Evolutionary conservation across 116 monocot species (phyloP).

Genomic region (Papilionanthe hybrid): DNA sequence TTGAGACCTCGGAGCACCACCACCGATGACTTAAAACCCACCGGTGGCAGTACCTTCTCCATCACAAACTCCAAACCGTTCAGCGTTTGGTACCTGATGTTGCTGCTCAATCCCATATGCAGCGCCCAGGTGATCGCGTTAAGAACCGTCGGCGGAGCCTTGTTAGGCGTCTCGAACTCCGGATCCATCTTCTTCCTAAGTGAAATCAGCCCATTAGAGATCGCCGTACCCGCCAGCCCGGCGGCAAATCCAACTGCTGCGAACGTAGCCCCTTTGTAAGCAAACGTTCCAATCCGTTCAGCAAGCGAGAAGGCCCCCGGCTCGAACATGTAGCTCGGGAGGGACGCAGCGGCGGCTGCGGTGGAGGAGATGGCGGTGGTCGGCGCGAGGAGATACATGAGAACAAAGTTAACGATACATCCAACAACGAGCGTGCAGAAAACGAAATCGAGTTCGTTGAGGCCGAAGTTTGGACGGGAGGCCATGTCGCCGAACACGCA

Average conservation of each 20-base stretch:
- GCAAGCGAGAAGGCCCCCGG: slow-evolving; percentile 50
- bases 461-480: slow-evolving; percentile 80
- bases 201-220: slow-evolving; percentile 70
- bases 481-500: slow-evolving; percentile 85
- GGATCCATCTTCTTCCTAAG: slow-evolving; percentile 77
- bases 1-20: slow-evolving; percentile 73
- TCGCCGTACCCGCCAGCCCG: slow-evolving; percentile 57
- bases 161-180: slow-evolving; percentile 65
- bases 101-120: slow-evolving; percentile 88
- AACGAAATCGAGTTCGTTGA: slow-evolving; percentile 80
- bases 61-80: slow-evolving; percentile 74
- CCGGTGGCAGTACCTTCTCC: slow-evolving; percentile 42
- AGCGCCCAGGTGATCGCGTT: slow-evolving; percentile 76
- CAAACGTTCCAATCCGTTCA: slow-evolving; percentile 48
- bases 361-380: not conserved
- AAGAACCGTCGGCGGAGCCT: slow-evolving; percentile 68
- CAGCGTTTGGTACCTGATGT: slow-evolving; percentile 80
- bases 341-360: slow-evolving; percentile 8
- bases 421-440: slow-evolving; percentile 84
- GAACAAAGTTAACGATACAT: slow-evolving; percentile 76
- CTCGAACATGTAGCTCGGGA: slow-evolving; percentile 70
- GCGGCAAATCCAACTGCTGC: slow-evolving; percentile 73
- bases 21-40: slow-evolving; percentile 66
- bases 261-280: slow-evolving; percentile 67
- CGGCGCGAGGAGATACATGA: slow-evolving; percentile 84